Evolutionary conservation across 495 filamentous ascomycete species (phyloP), one percentile per base, ranked within the genome.

Genomic region (Viridothelium virens): DNA sequence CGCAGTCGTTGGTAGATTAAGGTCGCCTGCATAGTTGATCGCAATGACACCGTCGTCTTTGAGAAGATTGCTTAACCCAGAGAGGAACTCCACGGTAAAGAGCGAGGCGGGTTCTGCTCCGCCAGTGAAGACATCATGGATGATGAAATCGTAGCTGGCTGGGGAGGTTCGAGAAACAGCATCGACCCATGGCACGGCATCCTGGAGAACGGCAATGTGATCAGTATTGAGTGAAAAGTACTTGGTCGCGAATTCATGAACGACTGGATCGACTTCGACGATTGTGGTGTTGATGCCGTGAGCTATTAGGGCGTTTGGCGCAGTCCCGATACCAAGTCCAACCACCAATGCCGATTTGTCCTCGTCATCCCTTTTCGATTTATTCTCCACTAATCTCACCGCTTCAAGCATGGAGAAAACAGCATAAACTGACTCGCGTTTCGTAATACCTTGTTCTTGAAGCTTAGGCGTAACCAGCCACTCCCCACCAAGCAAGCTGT

Each of bases 41-140:
- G 93, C 94, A 67, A 97, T 88, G 44, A 91, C 89, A 53, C 94
- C 94, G 65, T 89, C 81, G 0, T 86, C 81, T 65, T 84, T 89
- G 44, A 98, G 82, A 16, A 96, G 81, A 1, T 81, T 74, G 63
- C 82, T 73, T 18, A 98, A 77, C 37, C 85, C 83, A 39, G 78
- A 70, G 12, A 98, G 75, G 70, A 98, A 96, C 69, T 94, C 89
- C 2, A 85, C 68, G 0, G 94, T 97, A 77, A 98, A 97, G 1
- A 98, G 83, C 25, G 87, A 79, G 16, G 91, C 83, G 1, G 94
- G 94, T 73, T 97, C 94, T 2, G 91, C 91, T 65, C 71, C 94
- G 16, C 94, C 94, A 0, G 94, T 98, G 78, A 98, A 98, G n/a
- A 98, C 94, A 71, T 98, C 94, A 70, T 98, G 94, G 67, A 98